phyloP scores from a whole-genome alignment of 805 yeast genomes.

The Brettanomyces nanus region DNA sequence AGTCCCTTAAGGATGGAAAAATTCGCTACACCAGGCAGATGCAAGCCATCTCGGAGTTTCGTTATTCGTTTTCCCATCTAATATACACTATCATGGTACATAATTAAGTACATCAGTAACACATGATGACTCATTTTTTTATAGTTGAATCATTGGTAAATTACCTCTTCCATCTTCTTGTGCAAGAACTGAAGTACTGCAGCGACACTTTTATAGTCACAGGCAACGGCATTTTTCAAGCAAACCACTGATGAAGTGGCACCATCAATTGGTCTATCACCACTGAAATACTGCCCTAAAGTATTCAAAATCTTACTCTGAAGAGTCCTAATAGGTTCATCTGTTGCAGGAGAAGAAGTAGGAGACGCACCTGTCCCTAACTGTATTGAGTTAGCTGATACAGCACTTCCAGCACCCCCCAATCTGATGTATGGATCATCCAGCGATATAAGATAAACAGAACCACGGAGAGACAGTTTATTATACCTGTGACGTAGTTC shows the following conservation, averaged over 20 bases:
- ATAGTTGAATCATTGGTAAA: too few relatives aligned
- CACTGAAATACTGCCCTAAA: constrained; percentile 13
- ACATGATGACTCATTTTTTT: too few relatives aligned
- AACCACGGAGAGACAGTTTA: constrained; percentile 12
- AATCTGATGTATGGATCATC: constrained; percentile 9
- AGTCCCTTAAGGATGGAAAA: too few relatives aligned
- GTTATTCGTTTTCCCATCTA: too few relatives aligned
- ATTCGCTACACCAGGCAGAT: too few relatives aligned
- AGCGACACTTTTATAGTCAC: constrained; percentile 17
- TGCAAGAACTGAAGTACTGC: constrained; percentile 15
- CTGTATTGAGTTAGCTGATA: too few relatives aligned
- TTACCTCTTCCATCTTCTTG: constrained; percentile 7
- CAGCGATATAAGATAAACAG: constrained; percentile 18
- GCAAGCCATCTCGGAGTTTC: too few relatives aligned
- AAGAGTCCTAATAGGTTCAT: constrained; percentile 8
- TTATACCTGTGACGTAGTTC: constrained; percentile 17
- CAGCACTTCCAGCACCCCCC: too few relatives aligned
- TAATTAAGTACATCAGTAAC: too few relatives aligned
- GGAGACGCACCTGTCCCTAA: background rate
- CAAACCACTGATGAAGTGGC: constrained; percentile 12
- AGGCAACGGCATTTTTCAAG: constrained; percentile 19
- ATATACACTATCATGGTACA: too few relatives aligned
- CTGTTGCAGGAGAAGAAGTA: constrained; percentile 1
- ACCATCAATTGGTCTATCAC: constrained; percentile 9
- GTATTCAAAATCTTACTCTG: constrained; percentile 6